These are phyloP conservation scores for Liriodendron chinense DNA, from an alignment of 164 flowering plant genomes.

Conservation along the genomic window DNA sequence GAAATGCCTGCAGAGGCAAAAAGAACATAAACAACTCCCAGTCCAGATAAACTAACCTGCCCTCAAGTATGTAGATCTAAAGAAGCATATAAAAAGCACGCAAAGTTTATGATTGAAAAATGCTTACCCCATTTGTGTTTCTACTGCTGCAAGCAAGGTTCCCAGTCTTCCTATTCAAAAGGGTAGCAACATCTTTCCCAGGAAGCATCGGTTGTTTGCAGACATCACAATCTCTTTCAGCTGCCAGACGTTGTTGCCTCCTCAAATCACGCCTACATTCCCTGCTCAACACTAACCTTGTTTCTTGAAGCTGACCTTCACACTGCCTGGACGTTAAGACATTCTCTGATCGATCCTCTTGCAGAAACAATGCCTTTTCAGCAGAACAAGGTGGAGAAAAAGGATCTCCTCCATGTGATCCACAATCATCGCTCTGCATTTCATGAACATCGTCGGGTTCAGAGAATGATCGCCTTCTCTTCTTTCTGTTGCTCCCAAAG, in stretches of 20 bases:
- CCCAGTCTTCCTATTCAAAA: constrained; percentile 70
- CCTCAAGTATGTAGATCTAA: background rate
- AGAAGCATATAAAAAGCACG: background rate
- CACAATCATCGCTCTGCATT: constrained; percentile 35
- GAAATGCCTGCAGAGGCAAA: constrained; percentile 68
- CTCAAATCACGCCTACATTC: constrained; percentile 59
- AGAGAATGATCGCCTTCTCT: constrained; percentile 54
- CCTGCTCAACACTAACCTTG: constrained; percentile 44
- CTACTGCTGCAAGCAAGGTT: constrained; percentile 89
- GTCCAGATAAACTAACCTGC: background rate
- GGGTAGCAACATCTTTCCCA: constrained; percentile 85
- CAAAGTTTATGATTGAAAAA: background rate
- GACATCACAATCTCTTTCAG: constrained; percentile 75
- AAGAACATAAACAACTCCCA: background rate
- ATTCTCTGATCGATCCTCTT: background rate
- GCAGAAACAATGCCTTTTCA: constrained; percentile 3
- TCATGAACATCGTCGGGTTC: constrained; percentile 66
- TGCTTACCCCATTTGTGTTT: constrained; percentile 72
- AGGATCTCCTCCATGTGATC: constrained; percentile 50
- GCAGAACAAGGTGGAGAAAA: constrained; percentile 20
- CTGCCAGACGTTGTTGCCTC: constrained; percentile 56
- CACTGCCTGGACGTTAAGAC: constrained; percentile 19
- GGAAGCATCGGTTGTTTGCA: constrained; percentile 87
- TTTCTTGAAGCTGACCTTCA: constrained; percentile 39
- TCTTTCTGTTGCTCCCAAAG: constrained; percentile 23